These are phyloP conservation scores for Coelastrella sp. DNA, from an alignment of 139 green algal genomes.

Conservation along the genomic window DNA sequence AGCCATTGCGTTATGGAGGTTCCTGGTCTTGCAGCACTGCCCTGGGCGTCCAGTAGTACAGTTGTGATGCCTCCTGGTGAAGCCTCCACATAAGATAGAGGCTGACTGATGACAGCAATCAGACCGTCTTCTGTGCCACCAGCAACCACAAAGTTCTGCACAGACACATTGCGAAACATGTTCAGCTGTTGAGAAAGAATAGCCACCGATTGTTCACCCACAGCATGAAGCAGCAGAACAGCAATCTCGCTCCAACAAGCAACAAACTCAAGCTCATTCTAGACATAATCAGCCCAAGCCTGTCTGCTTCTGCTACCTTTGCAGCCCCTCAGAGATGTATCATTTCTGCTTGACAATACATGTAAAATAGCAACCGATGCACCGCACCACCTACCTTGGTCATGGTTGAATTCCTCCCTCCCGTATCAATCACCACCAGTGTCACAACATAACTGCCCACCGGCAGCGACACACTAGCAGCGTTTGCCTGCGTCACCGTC, in stretches of 20 bases:
- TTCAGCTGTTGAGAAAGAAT: too few species aligned
- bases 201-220: background rate
- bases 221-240: background rate
- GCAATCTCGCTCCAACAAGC: too few species aligned
- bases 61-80: slow-evolving; percentile 14
- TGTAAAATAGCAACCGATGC: too few species aligned
- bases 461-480: slow-evolving; percentile 11
- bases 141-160: slow-evolving; percentile 43
- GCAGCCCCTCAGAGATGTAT: too few species aligned
- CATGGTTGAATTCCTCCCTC: slow-evolving; percentile 18
- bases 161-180: too few species aligned
- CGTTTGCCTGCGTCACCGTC: slow-evolving; percentile 16
- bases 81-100: slow-evolving; percentile 14
- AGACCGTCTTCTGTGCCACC: slow-evolving; percentile 6
- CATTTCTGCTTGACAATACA: too few species aligned
- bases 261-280: too few species aligned
- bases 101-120: slow-evolving; percentile 42
- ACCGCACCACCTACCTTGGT: slow-evolving; percentile 2
- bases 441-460: slow-evolving; percentile 42
- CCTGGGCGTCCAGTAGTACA: slow-evolving; percentile 20
- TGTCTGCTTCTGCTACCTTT: too few species aligned
- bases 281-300: too few species aligned
- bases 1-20: slow-evolving; percentile 35
- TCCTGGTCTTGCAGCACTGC: slow-evolving; percentile 15
- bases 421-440: slow-evolving; percentile 4